These are phyloP conservation scores for Stemphylium vesicarium DNA, from an alignment of 2,329 filamentous ascomycete species.

Conservation along the genomic window DNA sequence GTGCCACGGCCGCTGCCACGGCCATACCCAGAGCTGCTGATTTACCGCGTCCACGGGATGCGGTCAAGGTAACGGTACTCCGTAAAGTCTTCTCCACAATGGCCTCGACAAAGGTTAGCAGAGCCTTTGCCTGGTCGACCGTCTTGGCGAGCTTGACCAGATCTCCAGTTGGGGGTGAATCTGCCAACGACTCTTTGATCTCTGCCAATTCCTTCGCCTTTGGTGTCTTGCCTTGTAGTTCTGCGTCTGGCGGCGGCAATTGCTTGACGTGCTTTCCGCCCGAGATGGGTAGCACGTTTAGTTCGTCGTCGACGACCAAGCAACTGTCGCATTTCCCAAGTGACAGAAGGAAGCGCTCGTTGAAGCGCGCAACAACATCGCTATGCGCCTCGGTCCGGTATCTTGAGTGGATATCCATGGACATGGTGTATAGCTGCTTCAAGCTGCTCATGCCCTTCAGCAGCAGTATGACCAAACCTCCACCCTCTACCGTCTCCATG, in stretches of 20 bases:
- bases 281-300: constrained; percentile 96
- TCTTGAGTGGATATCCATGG: constrained; percentile 96
- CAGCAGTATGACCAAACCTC: constrained; percentile 86
- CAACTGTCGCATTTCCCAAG: constrained; percentile 94
- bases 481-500: constrained; percentile 96
- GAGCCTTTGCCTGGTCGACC: constrained; percentile 92
- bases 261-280: constrained; percentile 89
- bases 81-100: constrained; percentile 95
- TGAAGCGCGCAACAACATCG: constrained; percentile 94
- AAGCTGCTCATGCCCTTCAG: constrained; percentile 96
- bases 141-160: constrained; percentile 86
- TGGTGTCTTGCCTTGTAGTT: constrained; percentile 73
- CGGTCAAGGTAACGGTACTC: constrained; percentile 92
- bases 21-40: constrained; percentile 95
- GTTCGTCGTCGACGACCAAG: constrained; percentile 94
- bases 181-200: constrained; percentile 86
- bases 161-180: constrained; percentile 84
- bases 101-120: constrained; percentile 95
- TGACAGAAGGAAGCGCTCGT: constrained; percentile 95
- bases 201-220: constrained; percentile 77
- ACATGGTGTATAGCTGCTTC: constrained; percentile 95
- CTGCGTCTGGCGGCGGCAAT: constrained; percentile 76
- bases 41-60: constrained; percentile 93
- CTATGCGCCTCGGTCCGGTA: constrained; percentile 96
- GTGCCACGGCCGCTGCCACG: constrained; percentile 89